These are phyloP conservation scores for Terana coerulea DNA, from an alignment of 768 basidiomycete genomes.

Conservation along the genomic window DNA sequence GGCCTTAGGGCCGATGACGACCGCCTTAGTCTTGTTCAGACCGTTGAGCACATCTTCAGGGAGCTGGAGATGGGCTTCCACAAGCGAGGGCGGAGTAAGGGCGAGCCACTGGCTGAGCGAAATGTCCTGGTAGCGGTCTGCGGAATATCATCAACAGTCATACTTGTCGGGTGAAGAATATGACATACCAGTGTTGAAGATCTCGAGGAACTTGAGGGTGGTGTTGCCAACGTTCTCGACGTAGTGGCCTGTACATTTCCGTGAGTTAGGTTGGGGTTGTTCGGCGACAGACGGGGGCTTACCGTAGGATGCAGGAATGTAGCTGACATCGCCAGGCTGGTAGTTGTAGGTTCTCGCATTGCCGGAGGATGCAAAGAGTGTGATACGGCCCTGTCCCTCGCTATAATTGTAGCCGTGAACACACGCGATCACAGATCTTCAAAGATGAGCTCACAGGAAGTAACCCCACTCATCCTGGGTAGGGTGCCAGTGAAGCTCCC, in stretches of 20 bases:
- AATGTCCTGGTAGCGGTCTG: conserved; percentile 51
- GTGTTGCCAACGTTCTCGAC: conserved; percentile 40
- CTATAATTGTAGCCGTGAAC: conserved; percentile 25
- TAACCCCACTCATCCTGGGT: conserved; percentile 59
- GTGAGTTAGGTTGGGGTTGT: conserved; percentile 20
- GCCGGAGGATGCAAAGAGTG: conserved; percentile 48
- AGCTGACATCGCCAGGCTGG: conserved; percentile 59
- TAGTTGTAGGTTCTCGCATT: conserved; percentile 60
- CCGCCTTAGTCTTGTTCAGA: conserved; percentile 47
- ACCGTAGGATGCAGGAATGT: conserved; percentile 58
- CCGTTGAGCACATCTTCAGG: conserved; percentile 46
- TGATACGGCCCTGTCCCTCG: conserved; percentile 50
- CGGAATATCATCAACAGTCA: background rate
- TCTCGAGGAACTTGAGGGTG: conserved; percentile 37
- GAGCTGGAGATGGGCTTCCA: conserved; percentile 58
- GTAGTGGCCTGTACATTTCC: conserved; percentile 33
- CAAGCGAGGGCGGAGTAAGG: conserved; percentile 51
- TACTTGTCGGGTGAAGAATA: conserved; percentile 31
- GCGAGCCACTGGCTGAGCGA: conserved; percentile 58
- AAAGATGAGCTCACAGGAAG: conserved; percentile 32
- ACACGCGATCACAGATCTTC: background rate
- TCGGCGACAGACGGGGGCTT: conserved; percentile 17
- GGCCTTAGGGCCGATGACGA: conserved; percentile 42
- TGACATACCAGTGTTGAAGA: conserved; percentile 33
- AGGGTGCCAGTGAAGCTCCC: conserved; percentile 54